A percentile compares a stretch with the other conserved stretches of the same genome.
phyloP scores from a whole-genome alignment of 495 filamentous ascomycete genomes.

The Xylaria longipes region DNA sequence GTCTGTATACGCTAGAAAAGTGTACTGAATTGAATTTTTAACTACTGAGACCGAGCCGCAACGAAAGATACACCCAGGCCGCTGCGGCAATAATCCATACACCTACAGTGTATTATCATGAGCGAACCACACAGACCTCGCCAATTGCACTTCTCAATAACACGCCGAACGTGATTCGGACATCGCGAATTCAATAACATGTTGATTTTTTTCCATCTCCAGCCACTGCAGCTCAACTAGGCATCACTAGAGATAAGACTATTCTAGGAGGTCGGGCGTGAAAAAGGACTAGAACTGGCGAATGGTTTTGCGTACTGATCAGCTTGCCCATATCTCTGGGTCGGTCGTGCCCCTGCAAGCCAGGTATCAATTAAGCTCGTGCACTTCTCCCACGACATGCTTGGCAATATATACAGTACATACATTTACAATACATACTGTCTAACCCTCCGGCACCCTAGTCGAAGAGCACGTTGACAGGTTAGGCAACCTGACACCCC shows the following conservation, averaged over 20 bases:
- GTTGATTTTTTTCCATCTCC: not conserved
- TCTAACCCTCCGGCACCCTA: not conserved
- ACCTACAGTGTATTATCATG: not conserved
- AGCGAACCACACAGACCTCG: not conserved
- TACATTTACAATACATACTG: not conserved
- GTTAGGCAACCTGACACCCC: slow-evolving; percentile 10
- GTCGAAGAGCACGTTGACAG: not conserved
- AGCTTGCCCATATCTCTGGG: slow-evolving; percentile 17
- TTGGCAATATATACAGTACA: not conserved
- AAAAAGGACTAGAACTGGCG: not conserved
- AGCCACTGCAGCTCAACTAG: not conserved
- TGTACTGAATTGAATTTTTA: not conserved
- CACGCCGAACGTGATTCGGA: not conserved
- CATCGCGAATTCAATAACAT: not conserved
- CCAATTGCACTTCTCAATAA: not conserved
- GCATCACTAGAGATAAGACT: slow-evolving; percentile 1
- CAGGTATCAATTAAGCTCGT: not conserved
- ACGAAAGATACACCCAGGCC: not conserved
- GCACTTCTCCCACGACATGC: slow-evolving; percentile 8
- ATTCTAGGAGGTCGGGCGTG: not conserved
- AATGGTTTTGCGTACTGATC: not conserved
- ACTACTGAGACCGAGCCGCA: not conserved
- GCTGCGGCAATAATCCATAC: not conserved
- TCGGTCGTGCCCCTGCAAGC: not conserved
- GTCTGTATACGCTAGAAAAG: not conserved